Conservation (phyloP, 441 rosid species). For the Flueggea neowawraea region DNA sequence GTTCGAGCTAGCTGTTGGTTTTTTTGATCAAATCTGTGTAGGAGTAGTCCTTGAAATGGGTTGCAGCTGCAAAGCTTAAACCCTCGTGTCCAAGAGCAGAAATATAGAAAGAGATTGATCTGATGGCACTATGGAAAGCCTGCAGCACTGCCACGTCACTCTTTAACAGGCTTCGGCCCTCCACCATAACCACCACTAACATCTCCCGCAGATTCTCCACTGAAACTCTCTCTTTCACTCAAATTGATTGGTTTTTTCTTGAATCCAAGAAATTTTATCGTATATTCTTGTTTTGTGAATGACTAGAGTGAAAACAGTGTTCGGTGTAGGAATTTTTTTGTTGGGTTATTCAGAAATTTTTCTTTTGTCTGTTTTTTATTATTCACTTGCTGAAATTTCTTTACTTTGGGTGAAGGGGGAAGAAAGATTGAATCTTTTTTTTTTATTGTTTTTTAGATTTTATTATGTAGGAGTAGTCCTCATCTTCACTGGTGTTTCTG, state of each 20-base stretch:
- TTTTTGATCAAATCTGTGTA: too few species aligned
- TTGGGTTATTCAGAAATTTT: too few species aligned
- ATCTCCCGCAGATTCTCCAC: neutral
- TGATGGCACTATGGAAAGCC: constrained; percentile 6
- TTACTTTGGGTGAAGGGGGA: neutral
- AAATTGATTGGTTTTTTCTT: neutral
- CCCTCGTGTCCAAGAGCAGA: too few species aligned
- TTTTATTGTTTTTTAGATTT: neutral
- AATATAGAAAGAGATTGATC: too few species aligned
- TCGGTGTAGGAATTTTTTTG: too few species aligned
- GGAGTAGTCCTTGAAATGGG: too few species aligned
- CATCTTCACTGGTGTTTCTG: too few species aligned
- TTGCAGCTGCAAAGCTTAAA: too few species aligned
- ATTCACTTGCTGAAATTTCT: neutral
- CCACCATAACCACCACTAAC: neutral
- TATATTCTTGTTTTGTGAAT: neutral
- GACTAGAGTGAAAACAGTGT: neutral
- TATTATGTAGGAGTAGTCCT: too few species aligned
- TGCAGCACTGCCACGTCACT: neutral
- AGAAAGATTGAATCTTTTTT: neutral
- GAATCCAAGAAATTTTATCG: neutral
- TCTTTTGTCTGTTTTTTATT: too few species aligned
- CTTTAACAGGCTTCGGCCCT: neutral
- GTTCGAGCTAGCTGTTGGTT: too few species aligned
- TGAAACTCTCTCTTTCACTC: neutral